Percentiles rank a stretch among this genome's conserved stretches.
Evolutionary conservation across 2,329 filamentous ascomycete genomes (phyloP).

Genomic region (Neophaeococcomyces aloes): DNA sequence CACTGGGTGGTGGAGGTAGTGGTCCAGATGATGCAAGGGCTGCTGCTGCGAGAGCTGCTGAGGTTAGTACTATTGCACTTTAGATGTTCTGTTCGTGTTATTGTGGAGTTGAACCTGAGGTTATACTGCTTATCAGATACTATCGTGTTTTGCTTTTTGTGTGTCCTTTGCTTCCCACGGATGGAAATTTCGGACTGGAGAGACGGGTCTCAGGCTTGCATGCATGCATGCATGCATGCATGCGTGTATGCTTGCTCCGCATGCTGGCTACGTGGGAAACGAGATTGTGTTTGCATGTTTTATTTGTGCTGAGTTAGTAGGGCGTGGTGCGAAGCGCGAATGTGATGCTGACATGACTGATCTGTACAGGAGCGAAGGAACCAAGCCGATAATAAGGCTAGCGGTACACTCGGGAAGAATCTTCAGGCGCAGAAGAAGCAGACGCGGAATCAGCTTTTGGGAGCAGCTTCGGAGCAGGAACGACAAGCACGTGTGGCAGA

Average conservation of each 20-base stretch:
- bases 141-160: no score
- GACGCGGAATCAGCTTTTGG: conserved; percentile 57
- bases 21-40: conserved; percentile 48
- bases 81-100: background rate
- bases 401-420: conserved; percentile 60
- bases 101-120: no score
- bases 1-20: conserved; percentile 29
- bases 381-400: conserved; percentile 39
- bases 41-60: conserved; percentile 70
- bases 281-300: no score
- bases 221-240: no score
- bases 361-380: conserved; percentile 54
- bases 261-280: no score
- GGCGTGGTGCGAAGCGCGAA: background rate
- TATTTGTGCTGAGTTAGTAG: no score
- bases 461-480: conserved; percentile 57
- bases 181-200: no score
- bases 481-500: conserved; percentile 58
- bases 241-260: no score
- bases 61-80: conserved; percentile 49
- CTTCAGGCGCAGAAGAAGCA: conserved; percentile 66
- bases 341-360: background rate
- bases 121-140: background rate
- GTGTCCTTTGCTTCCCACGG: no score
- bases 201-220: no score